Base-by-base conservation (phyloP, 2,329 filamentous ascomycete species). In the Diaporthe vaccinii region DNA sequence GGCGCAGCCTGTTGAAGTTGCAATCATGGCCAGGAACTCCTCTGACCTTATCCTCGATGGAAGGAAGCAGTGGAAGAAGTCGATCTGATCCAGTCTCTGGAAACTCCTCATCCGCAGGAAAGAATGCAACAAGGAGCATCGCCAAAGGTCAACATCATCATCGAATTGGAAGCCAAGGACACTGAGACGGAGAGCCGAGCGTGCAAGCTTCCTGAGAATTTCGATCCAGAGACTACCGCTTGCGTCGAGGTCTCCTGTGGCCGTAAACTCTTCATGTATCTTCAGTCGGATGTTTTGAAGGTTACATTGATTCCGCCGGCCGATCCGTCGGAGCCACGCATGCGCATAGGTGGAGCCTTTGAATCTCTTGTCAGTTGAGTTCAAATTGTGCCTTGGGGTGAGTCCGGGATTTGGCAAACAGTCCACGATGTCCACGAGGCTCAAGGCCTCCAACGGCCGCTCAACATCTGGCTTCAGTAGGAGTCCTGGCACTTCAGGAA, bases 241-340 rank as follows among this genome's bases (percentile, higher is more conserved):
- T 25, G 5, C 7, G 34, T 31, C 31, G 25, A 31, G 2, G 8
- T 7, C 15, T 25, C 36, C 67, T 12, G 67, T 57, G 51, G 8
- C 7, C 4, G 6, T n/a, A 9, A 31, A 34, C 51, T 70, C 51
- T 12, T n/a, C 22, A 6, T 70, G 67, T 55, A 57, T 58, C 51
- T 57, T 57, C n/a, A 70, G 22, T 22, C 51, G 51, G 10, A 70
- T 31, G 17, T 44, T 41, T 44, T 51, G 51, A 20, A 70, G 34
- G 67, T 70, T 41, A 8, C 46, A 20, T 28, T 41, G 49, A 20
- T 70, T 70, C 5, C 36, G 34, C n/a, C 22, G 25, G 51, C 67
- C 67, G 20, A 70, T 70, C 10, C 51, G 28, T 41, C 67, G 34
- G n/a, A 70, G 67, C 67, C 67, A 70, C 10, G 67, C 67, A 12